Conservation (phyloP, 345 rosid species). For the Reutealis trisperma region DNA sequence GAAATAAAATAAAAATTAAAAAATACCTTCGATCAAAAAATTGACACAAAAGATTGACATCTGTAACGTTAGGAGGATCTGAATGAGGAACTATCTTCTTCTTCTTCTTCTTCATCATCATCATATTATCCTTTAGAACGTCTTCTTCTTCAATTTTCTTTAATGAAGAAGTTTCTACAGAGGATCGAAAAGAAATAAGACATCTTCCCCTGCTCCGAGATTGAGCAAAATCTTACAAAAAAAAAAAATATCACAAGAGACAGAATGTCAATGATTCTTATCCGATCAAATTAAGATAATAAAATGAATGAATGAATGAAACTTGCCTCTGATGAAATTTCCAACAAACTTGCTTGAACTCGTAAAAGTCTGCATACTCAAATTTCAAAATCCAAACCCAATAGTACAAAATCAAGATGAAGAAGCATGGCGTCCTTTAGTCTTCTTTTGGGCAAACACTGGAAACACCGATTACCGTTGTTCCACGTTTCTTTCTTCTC, state of each 20-base stretch:
- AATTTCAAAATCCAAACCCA: background rate
- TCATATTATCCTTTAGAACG: background rate
- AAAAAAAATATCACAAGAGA: background rate
- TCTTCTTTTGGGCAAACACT: too few species aligned
- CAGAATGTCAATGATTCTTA: background rate
- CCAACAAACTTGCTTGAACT: conserved; percentile 31
- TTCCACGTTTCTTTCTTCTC: background rate
- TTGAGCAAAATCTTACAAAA: conserved; percentile 31
- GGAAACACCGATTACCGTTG: background rate
- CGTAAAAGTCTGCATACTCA: conserved; percentile 25
- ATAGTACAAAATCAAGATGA: background rate
- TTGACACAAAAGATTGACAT: conserved; percentile 56
- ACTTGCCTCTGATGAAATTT: conserved; percentile 41
- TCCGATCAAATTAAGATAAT: conserved; percentile 1
- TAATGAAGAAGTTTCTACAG: conserved; percentile 31
- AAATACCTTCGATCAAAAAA: conserved; percentile 68
- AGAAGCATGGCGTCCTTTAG: background rate
- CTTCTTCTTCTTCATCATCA: conserved; percentile 46
- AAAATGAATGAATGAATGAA: background rate
- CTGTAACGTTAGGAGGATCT: conserved; percentile 66
- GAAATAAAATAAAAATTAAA: background rate
- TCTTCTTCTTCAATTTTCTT: conserved; percentile 29
- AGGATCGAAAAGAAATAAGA: conserved; percentile 34
- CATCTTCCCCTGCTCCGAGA: conserved; percentile 26
- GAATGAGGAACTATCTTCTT: conserved; percentile 71